Evolutionary conservation across 2,329 filamentous ascomycete genomes (phyloP), one percentile per base, ranked within the genome.

Genomic region (Botrytis aclada): DNA sequence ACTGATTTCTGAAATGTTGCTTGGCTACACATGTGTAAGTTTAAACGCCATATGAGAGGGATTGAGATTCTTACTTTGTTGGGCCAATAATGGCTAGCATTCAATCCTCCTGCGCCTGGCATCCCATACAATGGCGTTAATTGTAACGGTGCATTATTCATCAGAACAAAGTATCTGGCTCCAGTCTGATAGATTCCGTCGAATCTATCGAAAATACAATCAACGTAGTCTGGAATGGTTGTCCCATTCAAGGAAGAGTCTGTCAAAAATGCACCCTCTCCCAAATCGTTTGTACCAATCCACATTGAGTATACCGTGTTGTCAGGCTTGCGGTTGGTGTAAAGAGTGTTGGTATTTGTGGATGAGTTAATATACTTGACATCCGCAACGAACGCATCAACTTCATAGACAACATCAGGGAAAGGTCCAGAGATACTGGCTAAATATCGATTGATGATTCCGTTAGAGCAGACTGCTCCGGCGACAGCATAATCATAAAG

Each of bases 251-350:
- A 81, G 79, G 93, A 90, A 37, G 84, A 85, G 79, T 93, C 90
- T 7, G 86, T 88, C 45, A 95, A 80, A 79, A 94, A 91, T 14
- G 87, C 90, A 69, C 85, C 82, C 72, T 84, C 85, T 34, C 92
- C 92, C 16, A 95, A 83, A 78, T 96, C 93, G 79, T 95, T 95
- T 37, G 92, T 94, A 4, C 93, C 93, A 77, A 95, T 94, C 91
- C 91, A 95, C 69, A 95, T 86, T 1, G 89, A 86, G 78, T 94
- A 95, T 3, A 93, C 89, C 0, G 92, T 93, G 75, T 90, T 89
- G 43, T 87, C 82, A 2, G 85, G 77, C 3, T 84, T 85, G 63
- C 85, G 81, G 75, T 84, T 77, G 0, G 81, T 80, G 75, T 85
- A 87, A 7, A 87, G 80, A 2, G 82, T 80, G 72, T 82, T 80